Percentiles rank a stretch among this genome's conserved stretches.
Conservation (phyloP, 805 yeast species). For the Hanseniaspora hatyaiensis region DNA sequence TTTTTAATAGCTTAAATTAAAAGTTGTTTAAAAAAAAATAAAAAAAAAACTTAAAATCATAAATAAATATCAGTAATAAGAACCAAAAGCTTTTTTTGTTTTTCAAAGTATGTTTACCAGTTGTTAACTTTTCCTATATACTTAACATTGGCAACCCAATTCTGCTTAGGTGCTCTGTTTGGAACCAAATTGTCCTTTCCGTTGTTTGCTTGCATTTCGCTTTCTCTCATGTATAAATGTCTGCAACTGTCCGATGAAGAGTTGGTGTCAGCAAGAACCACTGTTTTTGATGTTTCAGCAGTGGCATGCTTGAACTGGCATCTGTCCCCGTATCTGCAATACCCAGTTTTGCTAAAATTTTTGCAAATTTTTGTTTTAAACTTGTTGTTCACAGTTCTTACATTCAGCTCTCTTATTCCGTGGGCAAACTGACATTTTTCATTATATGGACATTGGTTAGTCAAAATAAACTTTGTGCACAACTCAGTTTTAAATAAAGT, state of each 20-base stretch:
- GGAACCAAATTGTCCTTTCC: not conserved
- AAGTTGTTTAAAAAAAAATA: too few relatives aligned
- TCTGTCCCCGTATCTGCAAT: slow-evolving; percentile 79
- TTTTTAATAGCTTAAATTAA: too few relatives aligned
- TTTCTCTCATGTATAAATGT: slow-evolving; percentile 9
- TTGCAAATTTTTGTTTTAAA: slow-evolving; percentile 88
- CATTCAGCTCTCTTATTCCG: slow-evolving; percentile 65
- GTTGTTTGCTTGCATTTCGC: not conserved
- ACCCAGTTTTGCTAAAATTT: slow-evolving; percentile 72
- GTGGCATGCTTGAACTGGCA: slow-evolving; percentile 82
- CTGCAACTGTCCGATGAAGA: slow-evolving; percentile 9
- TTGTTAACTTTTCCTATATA: slow-evolving; percentile 14
- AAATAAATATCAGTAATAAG: too few relatives aligned
- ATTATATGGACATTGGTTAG: slow-evolving; percentile 75
- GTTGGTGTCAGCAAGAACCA: too few relatives aligned
- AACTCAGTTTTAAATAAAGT: slow-evolving; percentile 82
- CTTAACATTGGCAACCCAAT: slow-evolving; percentile 16
- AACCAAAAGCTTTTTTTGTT: too few relatives aligned
- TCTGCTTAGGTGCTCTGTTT: too few relatives aligned
- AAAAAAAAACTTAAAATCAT: too few relatives aligned
- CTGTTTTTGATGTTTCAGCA: too few relatives aligned
- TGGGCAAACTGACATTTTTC: slow-evolving; percentile 91
- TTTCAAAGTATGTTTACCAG: too few relatives aligned
- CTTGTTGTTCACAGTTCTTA: slow-evolving; percentile 55
- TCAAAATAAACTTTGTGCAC: slow-evolving; percentile 63